Conservation (phyloP, 108 stramenopile species). For the Fistulifera pelliculosa region DNA sequence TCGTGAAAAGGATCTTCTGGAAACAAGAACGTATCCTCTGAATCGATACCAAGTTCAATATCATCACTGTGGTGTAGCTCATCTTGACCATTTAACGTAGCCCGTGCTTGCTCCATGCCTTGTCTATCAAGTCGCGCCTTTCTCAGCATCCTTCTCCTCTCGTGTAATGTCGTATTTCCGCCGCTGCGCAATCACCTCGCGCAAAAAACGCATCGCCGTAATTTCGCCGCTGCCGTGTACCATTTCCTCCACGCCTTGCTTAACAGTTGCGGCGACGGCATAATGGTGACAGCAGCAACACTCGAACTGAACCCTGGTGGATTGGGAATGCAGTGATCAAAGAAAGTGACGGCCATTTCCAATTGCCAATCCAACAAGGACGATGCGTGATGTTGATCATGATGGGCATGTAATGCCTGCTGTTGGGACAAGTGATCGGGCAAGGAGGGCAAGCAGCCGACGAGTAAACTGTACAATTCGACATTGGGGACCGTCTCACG, state of each 20-base stretch:
- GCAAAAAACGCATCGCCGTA: constrained; percentile 66
- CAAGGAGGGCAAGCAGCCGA: constrained; percentile 69
- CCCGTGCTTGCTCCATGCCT: too few relatives aligned
- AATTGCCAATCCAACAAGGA: constrained; percentile 76
- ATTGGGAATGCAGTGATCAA: constrained; percentile 82
- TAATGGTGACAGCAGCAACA: constrained; percentile 80
- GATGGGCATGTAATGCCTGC: constrained; percentile 2
- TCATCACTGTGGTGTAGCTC: too few relatives aligned
- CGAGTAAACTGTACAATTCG: constrained; percentile 71
- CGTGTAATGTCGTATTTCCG: too few relatives aligned
- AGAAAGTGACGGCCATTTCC: constrained; percentile 66
- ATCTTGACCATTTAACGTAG: too few relatives aligned
- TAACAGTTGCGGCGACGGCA: constrained; percentile 59
- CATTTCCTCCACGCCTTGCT: constrained; percentile 79
- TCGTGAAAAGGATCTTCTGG: too few relatives aligned
- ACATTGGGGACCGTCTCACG: constrained; percentile 76
- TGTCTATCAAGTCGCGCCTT: too few relatives aligned
- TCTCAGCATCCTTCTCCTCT: too few relatives aligned
- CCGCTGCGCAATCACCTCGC: constrained; percentile 6
- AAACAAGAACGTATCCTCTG: too few relatives aligned
- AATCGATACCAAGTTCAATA: too few relatives aligned
- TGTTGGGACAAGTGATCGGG: constrained; percentile 23
- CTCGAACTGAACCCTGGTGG: constrained; percentile 75
- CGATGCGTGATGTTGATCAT: constrained; percentile 29
- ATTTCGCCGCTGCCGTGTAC: constrained; percentile 67